Base-by-base conservation (phyloP, 345 rosid species). In the Turritis glabra region DNA sequence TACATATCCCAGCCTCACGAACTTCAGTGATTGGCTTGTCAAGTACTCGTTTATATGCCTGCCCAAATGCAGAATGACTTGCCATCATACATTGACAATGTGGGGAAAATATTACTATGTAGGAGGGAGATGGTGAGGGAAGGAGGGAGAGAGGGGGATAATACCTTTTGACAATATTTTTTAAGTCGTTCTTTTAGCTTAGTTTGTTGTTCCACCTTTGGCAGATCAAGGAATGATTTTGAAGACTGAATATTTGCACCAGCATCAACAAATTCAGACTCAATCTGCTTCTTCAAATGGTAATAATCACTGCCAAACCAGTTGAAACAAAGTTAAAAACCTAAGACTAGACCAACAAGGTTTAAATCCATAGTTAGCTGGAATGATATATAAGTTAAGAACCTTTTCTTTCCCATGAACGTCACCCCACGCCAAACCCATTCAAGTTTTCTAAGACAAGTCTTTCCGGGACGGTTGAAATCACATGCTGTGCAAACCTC, bases 371-470 rank as follows among this genome's bases (percentile, higher is more conserved):
- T 22, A 64, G 54, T 69, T 35, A 51, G 27, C 56, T 56, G 17
- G 35, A 25, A 74, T n/a, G 5, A 48, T 32, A 43, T 38, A 10
- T 22, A 61, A 73, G 43, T 23, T n/a, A 60, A 47, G 52, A 76
- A 93, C 98, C 96, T 94, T 85, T 77, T 91, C 82, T 91, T 90
- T 50, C 92, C 97, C 90, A 55, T 87, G 81, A 79, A 94, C 70
- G 74, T 82, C 82, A 91, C 97, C 76, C 98, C 98, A 75, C 97
- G 97, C 98, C 98, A 94, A 75, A 90, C 96, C 98, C 98, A 94
- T 82, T 94, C 98, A 80, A 94, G 98, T 76, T 83, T 91, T 47
- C 97, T 80, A 30, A 94, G 96, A 81, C 98, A 94, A 52, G 89
- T 88, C 84, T 90, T 94, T 47, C 84, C 98, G 3, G 97, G 97